Conservation (phyloP, 2,329 filamentous ascomycete genomes). For the Immersiporthe knoxdaviesiana region DNA sequence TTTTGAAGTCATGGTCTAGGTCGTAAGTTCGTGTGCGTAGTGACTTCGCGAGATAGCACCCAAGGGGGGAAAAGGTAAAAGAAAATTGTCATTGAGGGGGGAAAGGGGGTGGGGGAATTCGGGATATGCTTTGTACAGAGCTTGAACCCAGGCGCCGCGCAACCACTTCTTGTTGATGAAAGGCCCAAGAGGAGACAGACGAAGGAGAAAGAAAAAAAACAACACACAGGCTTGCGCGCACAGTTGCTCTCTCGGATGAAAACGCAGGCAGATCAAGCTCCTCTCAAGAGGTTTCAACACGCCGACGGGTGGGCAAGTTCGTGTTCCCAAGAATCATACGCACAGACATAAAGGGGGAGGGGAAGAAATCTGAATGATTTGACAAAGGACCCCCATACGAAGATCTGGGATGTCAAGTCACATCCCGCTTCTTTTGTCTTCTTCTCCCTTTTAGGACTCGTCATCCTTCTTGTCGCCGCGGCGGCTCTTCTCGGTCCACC, state of each 20-base stretch:
- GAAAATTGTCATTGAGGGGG: conserved; percentile 7
- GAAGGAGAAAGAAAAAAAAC: neutral
- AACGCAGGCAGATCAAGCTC: too few species aligned
- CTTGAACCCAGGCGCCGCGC: neutral
- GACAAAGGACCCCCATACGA: neutral
- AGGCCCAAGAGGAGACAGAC: neutral
- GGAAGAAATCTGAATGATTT: neutral
- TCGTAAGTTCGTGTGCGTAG: conserved; percentile 12
- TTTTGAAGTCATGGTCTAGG: conserved; percentile 13
- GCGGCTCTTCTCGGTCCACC: conserved; percentile 65
- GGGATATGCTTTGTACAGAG: conserved; percentile 9
- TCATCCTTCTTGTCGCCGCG: conserved; percentile 42
- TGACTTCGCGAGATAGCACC: conserved; percentile 10
- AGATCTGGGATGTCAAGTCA: neutral
- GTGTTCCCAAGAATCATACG: neutral
- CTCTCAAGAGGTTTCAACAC: neutral
- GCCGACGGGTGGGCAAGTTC: neutral
- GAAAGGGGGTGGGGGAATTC: too few species aligned
- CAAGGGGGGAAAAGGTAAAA: neutral
- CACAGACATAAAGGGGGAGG: neutral
- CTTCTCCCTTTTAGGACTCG: conserved; percentile 32
- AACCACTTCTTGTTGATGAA: neutral
- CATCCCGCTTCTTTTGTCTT: too few species aligned
- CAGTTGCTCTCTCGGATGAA: neutral
- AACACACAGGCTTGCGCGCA: neutral